A percentile compares a stretch with the other conserved stretches of the same genome.
These are phyloP conservation scores for Spencermartinsiella ligniputridi DNA, from an alignment of 1,139 yeast species.

Conservation along the genomic window DNA sequence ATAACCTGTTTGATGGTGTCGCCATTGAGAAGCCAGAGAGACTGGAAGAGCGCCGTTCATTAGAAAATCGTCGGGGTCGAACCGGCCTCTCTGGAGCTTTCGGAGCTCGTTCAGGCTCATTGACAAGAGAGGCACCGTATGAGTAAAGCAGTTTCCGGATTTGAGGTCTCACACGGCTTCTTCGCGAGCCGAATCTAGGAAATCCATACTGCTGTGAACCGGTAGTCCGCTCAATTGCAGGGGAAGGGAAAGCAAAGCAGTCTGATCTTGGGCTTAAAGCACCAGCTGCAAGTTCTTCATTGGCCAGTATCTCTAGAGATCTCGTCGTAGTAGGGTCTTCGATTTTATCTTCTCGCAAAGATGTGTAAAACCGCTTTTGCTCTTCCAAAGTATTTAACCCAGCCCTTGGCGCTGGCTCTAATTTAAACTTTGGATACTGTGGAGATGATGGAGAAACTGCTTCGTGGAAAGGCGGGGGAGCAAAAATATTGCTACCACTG, in stretches of 20 bases:
- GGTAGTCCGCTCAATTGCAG: not conserved
- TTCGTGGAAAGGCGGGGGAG: not conserved
- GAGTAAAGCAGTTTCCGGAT: constrained; percentile 19
- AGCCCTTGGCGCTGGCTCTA: not conserved
- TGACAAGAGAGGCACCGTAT: constrained; percentile 21
- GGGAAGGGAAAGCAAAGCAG: not conserved
- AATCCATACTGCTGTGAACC: not conserved
- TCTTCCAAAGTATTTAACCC: constrained; percentile 12
- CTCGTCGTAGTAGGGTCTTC: constrained; percentile 8
- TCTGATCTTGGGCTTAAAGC: not conserved
- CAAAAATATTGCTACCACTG: not conserved
- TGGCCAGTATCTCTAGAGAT: constrained; percentile 13
- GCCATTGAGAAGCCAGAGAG: constrained; percentile 13
- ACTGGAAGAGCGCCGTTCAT: not conserved
- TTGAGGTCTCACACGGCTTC: constrained; percentile 18
- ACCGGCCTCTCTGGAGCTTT: not conserved
- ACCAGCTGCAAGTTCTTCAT: not conserved
- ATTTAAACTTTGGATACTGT: constrained; percentile 1
- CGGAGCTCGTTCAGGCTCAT: constrained; percentile 16
- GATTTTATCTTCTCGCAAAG: constrained; percentile 15
- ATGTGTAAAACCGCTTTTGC: constrained; percentile 14
- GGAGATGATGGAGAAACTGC: not conserved
- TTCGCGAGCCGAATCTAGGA: not conserved
- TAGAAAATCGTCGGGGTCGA: not conserved
- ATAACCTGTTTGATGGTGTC: constrained; percentile 25